Conservation (phyloP, 192 early-diverging fungal genomes). For the Rhizophagus sp. region DNA sequence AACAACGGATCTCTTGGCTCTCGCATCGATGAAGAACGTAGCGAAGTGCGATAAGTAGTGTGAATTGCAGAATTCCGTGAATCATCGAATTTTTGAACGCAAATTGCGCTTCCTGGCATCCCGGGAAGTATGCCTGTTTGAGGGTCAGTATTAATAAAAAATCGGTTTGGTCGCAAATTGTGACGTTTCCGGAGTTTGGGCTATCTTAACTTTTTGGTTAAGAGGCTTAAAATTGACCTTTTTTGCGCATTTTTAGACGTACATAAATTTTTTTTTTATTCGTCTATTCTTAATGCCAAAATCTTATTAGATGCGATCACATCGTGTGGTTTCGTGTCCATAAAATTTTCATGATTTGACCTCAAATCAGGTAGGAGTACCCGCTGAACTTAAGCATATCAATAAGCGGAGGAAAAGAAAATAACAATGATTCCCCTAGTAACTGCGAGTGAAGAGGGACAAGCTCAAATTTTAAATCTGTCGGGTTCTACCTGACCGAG, state of each 20-base stretch:
- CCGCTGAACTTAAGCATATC: conserved; percentile 82
- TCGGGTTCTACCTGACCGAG: conserved; percentile 39
- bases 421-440: conserved; percentile 68
- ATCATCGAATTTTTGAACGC: conserved; percentile 74
- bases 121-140: conserved; percentile 57
- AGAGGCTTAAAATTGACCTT: background rate
- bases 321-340: too few species aligned
- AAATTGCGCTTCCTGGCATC: conserved; percentile 56
- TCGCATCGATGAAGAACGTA: conserved; percentile 72
- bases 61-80: conserved; percentile 67
- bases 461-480: conserved; percentile 70
- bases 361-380: conserved; percentile 66
- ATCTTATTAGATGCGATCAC: too few species aligned
- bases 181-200: too few species aligned
- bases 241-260: conserved; percentile 26
- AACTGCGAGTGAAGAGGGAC: conserved; percentile 66
- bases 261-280: too few species aligned
- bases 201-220: too few species aligned
- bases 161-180: too few species aligned
- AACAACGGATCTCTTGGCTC: conserved; percentile 27
- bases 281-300: too few species aligned
- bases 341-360: conserved; percentile 29
- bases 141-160: conserved; percentile 41
- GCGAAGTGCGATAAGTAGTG: conserved; percentile 74
- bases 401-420: conserved; percentile 85